phyloP scores from a whole-genome alignment of 352 stramenopile genomes.

The Pythium aristosporum region DNA sequence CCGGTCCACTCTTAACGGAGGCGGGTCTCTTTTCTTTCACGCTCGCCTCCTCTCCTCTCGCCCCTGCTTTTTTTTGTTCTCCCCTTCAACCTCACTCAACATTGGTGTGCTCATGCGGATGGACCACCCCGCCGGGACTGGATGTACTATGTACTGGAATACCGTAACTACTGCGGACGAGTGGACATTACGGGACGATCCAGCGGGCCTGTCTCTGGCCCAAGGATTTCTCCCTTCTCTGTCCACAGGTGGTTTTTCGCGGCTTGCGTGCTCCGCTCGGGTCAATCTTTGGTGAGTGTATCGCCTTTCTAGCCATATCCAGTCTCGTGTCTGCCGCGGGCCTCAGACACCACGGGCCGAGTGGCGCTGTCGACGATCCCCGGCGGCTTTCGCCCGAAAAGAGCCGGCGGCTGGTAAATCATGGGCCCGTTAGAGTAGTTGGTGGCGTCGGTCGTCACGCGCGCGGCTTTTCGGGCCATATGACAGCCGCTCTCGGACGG shows the following conservation, averaged over 20 bases:
- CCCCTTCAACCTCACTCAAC: constrained; percentile 4
- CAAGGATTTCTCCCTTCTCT: neutral
- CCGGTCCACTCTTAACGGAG: neutral
- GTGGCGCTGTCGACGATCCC: too few species aligned
- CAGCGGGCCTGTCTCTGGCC: neutral
- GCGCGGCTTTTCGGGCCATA: too few species aligned
- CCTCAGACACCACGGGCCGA: too few species aligned
- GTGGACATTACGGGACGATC: neutral
- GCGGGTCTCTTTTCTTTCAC: constrained; percentile 6
- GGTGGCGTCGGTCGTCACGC: too few species aligned
- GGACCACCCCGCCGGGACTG: neutral
- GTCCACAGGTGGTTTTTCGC: neutral
- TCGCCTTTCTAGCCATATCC: constrained; percentile 1
- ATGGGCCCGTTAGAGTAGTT: too few species aligned
- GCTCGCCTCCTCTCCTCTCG: neutral
- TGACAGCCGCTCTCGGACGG: too few species aligned
- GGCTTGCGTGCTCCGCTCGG: neutral
- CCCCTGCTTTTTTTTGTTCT: neutral
- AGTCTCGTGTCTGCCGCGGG: too few species aligned
- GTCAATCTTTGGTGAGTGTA: constrained; percentile 1
- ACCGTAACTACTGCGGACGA: too few species aligned
- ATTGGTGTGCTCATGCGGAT: constrained; percentile 13
- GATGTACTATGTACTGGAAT: too few species aligned
- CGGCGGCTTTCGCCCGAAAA: too few species aligned
- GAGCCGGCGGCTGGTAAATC: too few species aligned